Evolutionary conservation across 2,329 filamentous ascomycete species (phyloP), one percentile per base, ranked within the genome.

Genomic region (Ceratocystis alfenasii): DNA sequence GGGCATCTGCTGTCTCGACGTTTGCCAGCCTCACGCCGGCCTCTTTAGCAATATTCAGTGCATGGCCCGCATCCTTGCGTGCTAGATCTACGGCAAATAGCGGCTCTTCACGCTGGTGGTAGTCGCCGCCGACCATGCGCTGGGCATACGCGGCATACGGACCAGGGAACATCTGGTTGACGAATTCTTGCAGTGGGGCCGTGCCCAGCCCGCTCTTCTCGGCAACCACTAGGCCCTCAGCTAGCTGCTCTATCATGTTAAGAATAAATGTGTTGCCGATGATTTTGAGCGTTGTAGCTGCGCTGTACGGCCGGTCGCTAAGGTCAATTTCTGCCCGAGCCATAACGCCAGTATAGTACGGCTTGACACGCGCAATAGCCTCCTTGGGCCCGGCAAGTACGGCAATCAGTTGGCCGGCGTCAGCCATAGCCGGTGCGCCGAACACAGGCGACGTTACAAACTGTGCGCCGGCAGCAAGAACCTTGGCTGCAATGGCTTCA

Each of bases 191-290:
- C 68, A 95, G 75, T 46, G 85, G 83, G 0, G 86, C 83, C 0
- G 80, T 80, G 1, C 89, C 90, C 2, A 96, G 77, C 0, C 90
- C 90, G 0, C 83, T 81, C 75, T 92, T 93, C 75, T 96, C 90
- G 4, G 90, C 90, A 5, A 91, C 76, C 0, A 87, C 84, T 72
- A 93, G 83, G 5, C 86, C 88, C 76, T 95, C 90, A 1, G 88
- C 85, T 3, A 96, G 77, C 63, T 89, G 82, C 72, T 91, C 87
- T 28, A 92, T 83, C 82, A 92, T 92, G 76, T 89, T 88, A 50
- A 95, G 74, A 70, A 96, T 81, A 73, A 96, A 92, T 0, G 88
- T 89, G 75, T 96, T 96, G 66, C 92, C 91, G 8, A 95, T 81
- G 22, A 96, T 79, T 76, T 96, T 94, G 61, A 95, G 78, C 59